Evolutionary conservation across 31 red algal species (phyloP).

Genomic region (Odonthalia washingtoniensis): DNA sequence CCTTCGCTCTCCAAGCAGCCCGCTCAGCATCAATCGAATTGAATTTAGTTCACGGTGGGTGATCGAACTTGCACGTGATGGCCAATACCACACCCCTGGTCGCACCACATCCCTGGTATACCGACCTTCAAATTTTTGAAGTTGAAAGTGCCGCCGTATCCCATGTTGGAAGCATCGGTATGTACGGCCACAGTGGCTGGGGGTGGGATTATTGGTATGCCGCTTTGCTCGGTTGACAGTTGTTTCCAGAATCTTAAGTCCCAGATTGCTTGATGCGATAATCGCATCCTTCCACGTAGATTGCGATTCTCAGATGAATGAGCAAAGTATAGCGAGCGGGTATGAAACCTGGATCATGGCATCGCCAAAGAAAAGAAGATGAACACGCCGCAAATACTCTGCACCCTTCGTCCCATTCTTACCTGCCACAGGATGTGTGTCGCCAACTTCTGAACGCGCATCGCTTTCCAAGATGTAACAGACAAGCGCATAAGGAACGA

Average conservation of each 20-base stretch:
- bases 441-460: no score
- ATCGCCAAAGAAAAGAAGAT: constrained; percentile 34
- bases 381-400: constrained; percentile 39
- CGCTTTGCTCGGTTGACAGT: not conserved
- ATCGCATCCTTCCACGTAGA: constrained; percentile 9
- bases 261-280: constrained; percentile 32
- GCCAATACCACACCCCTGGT: constrained; percentile 25
- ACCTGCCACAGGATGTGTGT: no score
- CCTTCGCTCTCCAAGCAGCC: not conserved
- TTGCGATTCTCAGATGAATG: not conserved
- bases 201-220: not conserved
- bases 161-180: constrained; percentile 18
- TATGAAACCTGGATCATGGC: constrained; percentile 44
- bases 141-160: constrained; percentile 36
- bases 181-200: constrained; percentile 2
- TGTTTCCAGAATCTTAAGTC: constrained; percentile 24
- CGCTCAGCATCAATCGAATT: not conserved
- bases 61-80: constrained; percentile 13
- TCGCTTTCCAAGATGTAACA: no score
- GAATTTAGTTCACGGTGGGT: constrained; percentile 8
- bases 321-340: constrained; percentile 39
- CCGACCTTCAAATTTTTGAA: not conserved
- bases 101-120: not conserved
- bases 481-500: no score
- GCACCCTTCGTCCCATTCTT: constrained; percentile 29